Conservation (phyloP, 2,329 filamentous ascomycete species). For the Magnaporthiopsis incrustans region DNA sequence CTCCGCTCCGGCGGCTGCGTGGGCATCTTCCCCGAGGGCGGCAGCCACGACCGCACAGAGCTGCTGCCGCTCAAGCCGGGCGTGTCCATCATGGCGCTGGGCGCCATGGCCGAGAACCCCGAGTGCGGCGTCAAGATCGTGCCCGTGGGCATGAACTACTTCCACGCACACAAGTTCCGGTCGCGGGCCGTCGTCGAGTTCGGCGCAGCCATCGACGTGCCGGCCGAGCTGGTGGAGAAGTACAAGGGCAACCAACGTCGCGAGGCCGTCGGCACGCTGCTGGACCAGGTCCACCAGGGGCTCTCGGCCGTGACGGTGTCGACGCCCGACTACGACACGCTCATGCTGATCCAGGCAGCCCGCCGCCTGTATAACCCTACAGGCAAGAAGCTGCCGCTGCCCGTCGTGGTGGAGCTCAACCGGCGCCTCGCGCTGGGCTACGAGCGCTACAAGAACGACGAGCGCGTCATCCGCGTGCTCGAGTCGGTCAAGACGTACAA, state of each 20-base stretch:
- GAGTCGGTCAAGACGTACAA: conserved; percentile 79
- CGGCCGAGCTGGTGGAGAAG: conserved; percentile 71
- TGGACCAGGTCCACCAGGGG: conserved; percentile 80
- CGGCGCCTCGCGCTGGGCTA: conserved; percentile 85
- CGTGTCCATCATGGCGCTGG: conserved; percentile 92
- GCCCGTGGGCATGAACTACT: conserved; percentile 98
- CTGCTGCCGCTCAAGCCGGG: conserved; percentile 90
- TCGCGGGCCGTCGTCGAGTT: conserved; percentile 95
- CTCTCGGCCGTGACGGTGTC: conserved; percentile 86
- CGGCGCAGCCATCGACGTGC: conserved; percentile 79
- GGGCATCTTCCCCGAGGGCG: conserved; percentile 94
- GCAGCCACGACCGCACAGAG: conserved; percentile 89
- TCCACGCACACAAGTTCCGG: conserved; percentile 96
- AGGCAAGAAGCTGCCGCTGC: conserved; percentile 85
- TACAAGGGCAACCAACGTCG: conserved; percentile 78
- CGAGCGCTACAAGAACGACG: conserved; percentile 84
- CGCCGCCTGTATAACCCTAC: conserved; percentile 89
- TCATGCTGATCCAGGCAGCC: conserved; percentile 94
- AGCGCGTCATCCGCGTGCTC: conserved; percentile 68
- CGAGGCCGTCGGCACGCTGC: conserved; percentile 75
- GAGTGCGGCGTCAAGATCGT: conserved; percentile 89
- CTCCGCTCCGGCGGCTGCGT: conserved; percentile 79
- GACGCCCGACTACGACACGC: conserved; percentile 86
- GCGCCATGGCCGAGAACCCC: conserved; percentile 76
- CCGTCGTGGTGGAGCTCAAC: conserved; percentile 91